phyloP scores from a whole-genome alignment of 305 asterid genomes.

The Euphrasia arctica region DNA sequence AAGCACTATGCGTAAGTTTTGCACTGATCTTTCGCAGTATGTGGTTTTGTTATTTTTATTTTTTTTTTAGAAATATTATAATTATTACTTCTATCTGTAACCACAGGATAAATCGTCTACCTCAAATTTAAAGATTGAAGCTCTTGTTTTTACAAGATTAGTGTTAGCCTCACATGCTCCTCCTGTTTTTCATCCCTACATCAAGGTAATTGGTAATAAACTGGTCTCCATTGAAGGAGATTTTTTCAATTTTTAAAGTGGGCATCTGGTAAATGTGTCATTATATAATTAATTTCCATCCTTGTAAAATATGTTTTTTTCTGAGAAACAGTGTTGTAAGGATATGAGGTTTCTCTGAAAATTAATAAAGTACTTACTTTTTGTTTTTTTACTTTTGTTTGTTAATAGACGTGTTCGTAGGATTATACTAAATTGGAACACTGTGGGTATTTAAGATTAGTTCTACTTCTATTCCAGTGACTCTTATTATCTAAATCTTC shows the following conservation, averaged over 20 bases:
- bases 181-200: constrained; percentile 91
- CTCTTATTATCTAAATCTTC: neutral
- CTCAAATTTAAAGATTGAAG: constrained; percentile 94
- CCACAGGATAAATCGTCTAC: constrained; percentile 96
- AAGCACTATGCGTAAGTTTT: constrained; percentile 85
- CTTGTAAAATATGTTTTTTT: constrained; percentile 6
- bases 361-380: constrained; percentile 1
- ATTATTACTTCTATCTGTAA: constrained; percentile 22
- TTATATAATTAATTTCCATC: neutral
- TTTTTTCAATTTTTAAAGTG: constrained; percentile 20
- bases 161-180: constrained; percentile 91
- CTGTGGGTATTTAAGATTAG: constrained; percentile 5
- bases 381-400: neutral
- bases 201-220: constrained; percentile 60
- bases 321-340: constrained; percentile 9
- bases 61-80: constrained; percentile 2
- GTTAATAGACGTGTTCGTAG: constrained; percentile 1
- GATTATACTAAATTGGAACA: neutral
- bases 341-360: constrained; percentile 7
- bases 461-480: neutral
- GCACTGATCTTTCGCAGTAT: neutral
- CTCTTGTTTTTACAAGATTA: constrained; percentile 94
- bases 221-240: constrained; percentile 10
- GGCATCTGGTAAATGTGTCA: constrained; percentile 2
- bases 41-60: constrained; percentile 5